Evolutionary conservation across 2,329 filamentous ascomycete species (phyloP).

Genomic region (Cladorrhinum sp.): DNA sequence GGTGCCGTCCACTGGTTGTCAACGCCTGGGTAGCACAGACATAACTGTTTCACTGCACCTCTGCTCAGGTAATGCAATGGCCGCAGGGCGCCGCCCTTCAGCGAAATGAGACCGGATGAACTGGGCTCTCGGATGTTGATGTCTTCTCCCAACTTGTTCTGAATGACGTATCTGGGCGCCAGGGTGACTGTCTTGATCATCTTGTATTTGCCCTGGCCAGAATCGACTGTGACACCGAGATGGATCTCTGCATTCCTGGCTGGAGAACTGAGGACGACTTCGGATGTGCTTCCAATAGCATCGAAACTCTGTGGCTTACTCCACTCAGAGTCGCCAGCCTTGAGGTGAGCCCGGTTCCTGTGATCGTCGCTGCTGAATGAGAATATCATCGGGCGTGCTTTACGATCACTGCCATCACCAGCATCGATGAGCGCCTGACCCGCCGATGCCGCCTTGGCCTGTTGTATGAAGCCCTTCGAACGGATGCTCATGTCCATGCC

Average conservation of each 20-base stretch:
- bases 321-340: slow-evolving; percentile 87
- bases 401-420: slow-evolving; percentile 56
- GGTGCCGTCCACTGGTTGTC: slow-evolving; percentile 98
- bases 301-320: slow-evolving; percentile 98
- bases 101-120: slow-evolving; percentile 76
- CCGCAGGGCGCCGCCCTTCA: slow-evolving; percentile 75
- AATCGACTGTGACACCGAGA: slow-evolving; percentile 80
- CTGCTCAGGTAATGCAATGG: slow-evolving; percentile 89
- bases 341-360: slow-evolving; percentile 84
- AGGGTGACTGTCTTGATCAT: slow-evolving; percentile 94
- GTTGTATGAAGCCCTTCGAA: slow-evolving; percentile 83
- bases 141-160: slow-evolving; percentile 88
- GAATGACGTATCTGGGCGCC: slow-evolving; percentile 86
- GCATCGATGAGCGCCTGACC: slow-evolving; percentile 63
- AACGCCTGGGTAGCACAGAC: slow-evolving; percentile 86
- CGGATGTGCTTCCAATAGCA: slow-evolving; percentile 88
- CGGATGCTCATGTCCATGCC: slow-evolving; percentile 84
- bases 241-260: slow-evolving; percentile 78
- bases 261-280: slow-evolving; percentile 76
- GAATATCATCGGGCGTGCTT: slow-evolving; percentile 91
- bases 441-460: slow-evolving; percentile 71
- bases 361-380: slow-evolving; percentile 86
- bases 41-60: slow-evolving; percentile 80
- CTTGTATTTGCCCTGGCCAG: slow-evolving; percentile 96
- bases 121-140: slow-evolving; percentile 89